Base-by-base conservation (phyloP, 2,329 filamentous ascomycete genomes). In the Aspergillus sclerotialis region DNA sequence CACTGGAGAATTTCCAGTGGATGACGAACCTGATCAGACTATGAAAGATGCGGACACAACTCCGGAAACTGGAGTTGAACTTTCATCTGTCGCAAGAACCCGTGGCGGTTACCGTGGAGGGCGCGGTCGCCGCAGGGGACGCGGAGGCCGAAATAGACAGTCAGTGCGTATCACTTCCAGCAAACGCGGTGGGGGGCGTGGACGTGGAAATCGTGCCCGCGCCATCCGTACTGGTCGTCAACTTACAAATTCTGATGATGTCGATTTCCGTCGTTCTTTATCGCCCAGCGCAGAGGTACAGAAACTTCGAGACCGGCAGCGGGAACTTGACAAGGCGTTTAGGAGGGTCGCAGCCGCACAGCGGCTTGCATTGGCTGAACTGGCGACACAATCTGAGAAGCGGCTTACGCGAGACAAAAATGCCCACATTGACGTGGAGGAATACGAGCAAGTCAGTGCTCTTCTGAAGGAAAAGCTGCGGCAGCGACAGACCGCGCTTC, bases 271-370 rank as follows among this genome's bases (percentile, higher is more conserved):
- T 28, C 51, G 50, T 13, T 58, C 61, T 11, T 57, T 60, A 11
- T 60, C 59, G 2, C 58, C 59, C 5, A 56, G 49, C 41, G 52
- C 55, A 36, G 46, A 55, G 25, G 55, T 62, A 25, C 52, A 62
- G 42, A 53, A 57, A 23, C 53, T 67, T 15, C 58, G 60, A 35
- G 52, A 61, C 27, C 58, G 65, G 7, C 62, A 67, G 45, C 56
- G 58, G 11, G 62, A 68, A 39, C 38, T 69, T 24, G 61, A 63
- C 28, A 53, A 55, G 17, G 54, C 60, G 7, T 69, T 64, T 41
- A 63, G 58, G 37, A 57, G 53, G 32, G 55, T 69, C 9, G 64
- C 60, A 16, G 49, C 55, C 14, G 61, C 58, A 4, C 65, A 69
- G 38, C 48, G 56, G 32, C 43, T 65, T 18, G 58, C 65, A 9